Base-by-base conservation (phyloP, 2,329 filamentous ascomycete genomes). In the Trichoderma koningii region DNA sequence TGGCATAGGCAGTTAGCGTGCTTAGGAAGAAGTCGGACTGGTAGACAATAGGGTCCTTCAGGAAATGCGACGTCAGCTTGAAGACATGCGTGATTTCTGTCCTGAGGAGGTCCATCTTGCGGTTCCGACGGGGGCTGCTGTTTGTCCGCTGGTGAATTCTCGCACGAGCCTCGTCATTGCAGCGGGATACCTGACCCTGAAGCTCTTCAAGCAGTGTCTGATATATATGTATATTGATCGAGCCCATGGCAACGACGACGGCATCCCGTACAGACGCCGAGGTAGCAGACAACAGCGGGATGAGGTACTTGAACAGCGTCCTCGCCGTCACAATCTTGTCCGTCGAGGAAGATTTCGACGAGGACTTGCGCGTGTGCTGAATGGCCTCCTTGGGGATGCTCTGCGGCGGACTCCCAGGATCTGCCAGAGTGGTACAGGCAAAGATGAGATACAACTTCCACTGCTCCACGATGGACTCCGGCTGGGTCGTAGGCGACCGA, bases 401-500 rank as follows among this genome's bases (percentile, higher is more conserved):
- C 42, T 69, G 66, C 15, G 72, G 74, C 23, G 83, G 82, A 64
- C 82, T 87, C 10, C 92, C 92, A 10, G 92, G 86, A 69, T 95
- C 95, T 44, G 91, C 93, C 64, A 99, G 82, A 0, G 95, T 98
- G 10, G 94, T 97, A 77, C 96, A 99, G 10, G 94, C 95, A 79
- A 99, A 97, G 63, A 97, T 93, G 28, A 99, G 83, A 75, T 98
- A 98, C 2, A 98, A 81, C 77, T 97, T 98, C 94, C 94, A 99
- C 75, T 99, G 95, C 76, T 98, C 96, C 66, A 99, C 87, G 65
- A 97, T 83, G 23, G 96, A 87, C 71, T 96, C 93, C 0, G 93
- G 91, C 19, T 93, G 90, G 0, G 89, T 89, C 3, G 87, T 89
- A 66, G 85, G 87, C 66, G 84, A 85, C 73, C 87, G 82, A 69